Evolutionary conservation across 1,284 basidiomycete species (phyloP), one percentile per base, ranked within the genome.

Genomic region (Malassezia nana): DNA sequence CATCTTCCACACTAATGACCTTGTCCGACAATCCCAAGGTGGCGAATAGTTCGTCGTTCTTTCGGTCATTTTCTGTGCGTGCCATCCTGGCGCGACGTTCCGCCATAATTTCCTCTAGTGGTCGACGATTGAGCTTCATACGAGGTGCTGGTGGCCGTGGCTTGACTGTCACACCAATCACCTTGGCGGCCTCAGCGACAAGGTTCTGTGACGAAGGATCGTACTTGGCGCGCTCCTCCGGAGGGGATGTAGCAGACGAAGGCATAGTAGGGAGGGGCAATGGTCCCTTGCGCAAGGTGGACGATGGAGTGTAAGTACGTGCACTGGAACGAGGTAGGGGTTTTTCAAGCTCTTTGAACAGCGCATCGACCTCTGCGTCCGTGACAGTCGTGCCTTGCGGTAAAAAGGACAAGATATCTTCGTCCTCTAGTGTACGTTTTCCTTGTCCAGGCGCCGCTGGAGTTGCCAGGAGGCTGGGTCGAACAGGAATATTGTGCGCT

Each of bases 1-100:
- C 66, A 44, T 71, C 65, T 31, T 60, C 64, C 10, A 65, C 68
- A 10, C 46, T 57, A n/a, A 74, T 55, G 31, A 62, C 58, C 16
- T 65, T 53, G 30, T 74, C 62, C 32, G 50, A 56, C 3, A 74
- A 57, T 2, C 71, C 71, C 4, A 74, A 52, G 9, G 56, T 64
- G 1, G 63, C 64, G 18, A 74, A 64, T 2, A 74, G 59, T 22
- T 70, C 67, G 32, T 72, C 69, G 30, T 60, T 63, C 31, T 57
- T 58, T 16, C 56, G 57, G 20, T 50, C 52, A 28, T 56, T 26
- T 32, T 59, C 59, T 33, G 69, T 62, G 20, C 22, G 38, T 6
- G 51, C 57, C 30, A 44, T 28, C 12, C 43, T 47, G 15, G 15
- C 39, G 1, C 41, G 57, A 9, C 43, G 53, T 15, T 57, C 50